These are phyloP conservation scores for Medicago lupulina DNA, from an alignment of 306 rosid species.

Conservation along the genomic window DNA sequence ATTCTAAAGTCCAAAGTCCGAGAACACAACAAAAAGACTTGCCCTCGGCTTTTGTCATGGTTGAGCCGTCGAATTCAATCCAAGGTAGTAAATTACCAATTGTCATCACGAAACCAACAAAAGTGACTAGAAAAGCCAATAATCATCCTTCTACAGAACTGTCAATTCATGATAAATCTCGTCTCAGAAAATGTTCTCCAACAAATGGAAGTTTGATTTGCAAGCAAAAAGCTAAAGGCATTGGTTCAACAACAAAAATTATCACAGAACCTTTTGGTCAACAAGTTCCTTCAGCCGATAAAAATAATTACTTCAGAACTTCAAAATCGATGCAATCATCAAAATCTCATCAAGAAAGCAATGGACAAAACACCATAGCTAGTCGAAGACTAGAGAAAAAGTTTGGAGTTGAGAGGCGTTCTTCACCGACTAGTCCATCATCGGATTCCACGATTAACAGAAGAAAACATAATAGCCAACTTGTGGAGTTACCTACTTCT, in stretches of 20 bases:
- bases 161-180: conserved; percentile 44
- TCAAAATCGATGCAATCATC: conserved; percentile 50
- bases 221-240: conserved; percentile 46
- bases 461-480: conserved; percentile 49
- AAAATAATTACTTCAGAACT: conserved; percentile 40
- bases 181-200: conserved; percentile 42
- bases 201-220: conserved; percentile 54
- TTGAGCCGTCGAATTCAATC: conserved; percentile 47
- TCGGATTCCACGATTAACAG: conserved; percentile 56
- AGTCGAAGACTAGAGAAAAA: conserved; percentile 70
- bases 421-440: conserved; percentile 50
- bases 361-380: conserved; percentile 46
- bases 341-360: conserved; percentile 42
- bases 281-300: conserved; percentile 41
- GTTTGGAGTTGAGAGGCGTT: conserved; percentile 68
- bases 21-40: conserved; percentile 40
- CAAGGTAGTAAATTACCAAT: conserved; percentile 53
- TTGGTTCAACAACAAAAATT: conserved; percentile 45
- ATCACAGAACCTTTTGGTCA: conserved; percentile 44
- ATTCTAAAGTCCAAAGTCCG: conserved; percentile 54
- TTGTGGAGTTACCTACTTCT: conserved; percentile 46
- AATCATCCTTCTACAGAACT: conserved; percentile 41
- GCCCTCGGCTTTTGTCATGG: conserved; percentile 26
- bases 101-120: conserved; percentile 67
- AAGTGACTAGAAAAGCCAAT: conserved; percentile 50